phyloP scores from a whole-genome alignment of 129 eudicot species.

The Centrapalus pauciflorus region DNA sequence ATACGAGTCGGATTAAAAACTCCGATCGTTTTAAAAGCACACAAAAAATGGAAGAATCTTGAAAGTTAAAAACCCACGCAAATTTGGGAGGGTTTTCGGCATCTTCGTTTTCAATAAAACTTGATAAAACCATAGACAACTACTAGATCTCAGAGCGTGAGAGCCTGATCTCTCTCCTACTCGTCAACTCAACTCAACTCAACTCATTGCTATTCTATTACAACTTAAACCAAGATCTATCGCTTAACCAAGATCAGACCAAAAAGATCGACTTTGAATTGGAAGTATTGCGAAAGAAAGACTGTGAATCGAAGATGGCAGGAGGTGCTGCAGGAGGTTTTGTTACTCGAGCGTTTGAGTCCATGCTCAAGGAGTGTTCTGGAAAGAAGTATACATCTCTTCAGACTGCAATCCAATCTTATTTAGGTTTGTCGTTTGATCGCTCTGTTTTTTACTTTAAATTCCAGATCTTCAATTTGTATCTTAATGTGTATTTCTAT shows the following conservation, averaged over 20 bases:
- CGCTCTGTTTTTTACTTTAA: slow-evolving; percentile 7
- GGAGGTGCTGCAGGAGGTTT: slow-evolving; percentile 97
- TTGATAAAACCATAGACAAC: slow-evolving; percentile 14
- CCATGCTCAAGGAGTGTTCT: slow-evolving; percentile 89
- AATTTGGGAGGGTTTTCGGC: not conserved
- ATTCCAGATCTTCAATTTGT: slow-evolving; percentile 11
- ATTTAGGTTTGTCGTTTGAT: slow-evolving; percentile 52
- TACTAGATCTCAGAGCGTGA: slow-evolving; percentile 14
- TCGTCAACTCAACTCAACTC: slow-evolving; percentile 15
- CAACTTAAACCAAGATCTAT: slow-evolving; percentile 8
- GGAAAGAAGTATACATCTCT: slow-evolving; percentile 62
- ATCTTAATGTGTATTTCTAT: not conserved
- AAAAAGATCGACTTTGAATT: slow-evolving; percentile 13
- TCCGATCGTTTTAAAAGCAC: too few relatives aligned
- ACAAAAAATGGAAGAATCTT: too few relatives aligned
- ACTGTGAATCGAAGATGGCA: slow-evolving; percentile 44
- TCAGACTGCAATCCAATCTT: slow-evolving; percentile 68
- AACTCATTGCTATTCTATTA: not conserved
- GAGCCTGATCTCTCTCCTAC: slow-evolving; percentile 14
- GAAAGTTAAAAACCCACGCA: slow-evolving; percentile 1
- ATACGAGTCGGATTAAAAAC: too few relatives aligned
- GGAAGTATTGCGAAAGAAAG: not conserved
- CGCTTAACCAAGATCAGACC: slow-evolving; percentile 10
- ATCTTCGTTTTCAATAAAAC: slow-evolving; percentile 15
- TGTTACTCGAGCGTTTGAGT: slow-evolving; percentile 81